Evolutionary conservation across 306 rosid species (phyloP).

Genomic region (Rubus idaeus): DNA sequence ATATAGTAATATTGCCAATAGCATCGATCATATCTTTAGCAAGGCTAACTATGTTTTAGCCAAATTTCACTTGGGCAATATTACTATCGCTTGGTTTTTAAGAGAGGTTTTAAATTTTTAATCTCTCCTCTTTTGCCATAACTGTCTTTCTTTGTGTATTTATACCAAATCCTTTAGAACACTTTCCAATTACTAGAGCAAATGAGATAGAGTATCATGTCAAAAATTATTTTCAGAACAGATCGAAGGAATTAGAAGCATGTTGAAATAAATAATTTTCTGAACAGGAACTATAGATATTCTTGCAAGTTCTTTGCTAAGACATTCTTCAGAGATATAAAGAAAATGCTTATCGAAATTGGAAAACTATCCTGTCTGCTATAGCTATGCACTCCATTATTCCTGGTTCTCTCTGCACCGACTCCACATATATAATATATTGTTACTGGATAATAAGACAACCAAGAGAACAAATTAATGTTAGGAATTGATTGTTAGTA

Average conservation of each 20-base stretch:
- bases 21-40: no score
- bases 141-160: background rate
- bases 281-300: background rate
- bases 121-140: background rate
- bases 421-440: background rate
- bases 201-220: no score
- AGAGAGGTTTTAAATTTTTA: background rate
- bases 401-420: background rate
- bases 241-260: background rate
- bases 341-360: background rate
- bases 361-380: background rate
- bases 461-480: conserved; percentile 6
- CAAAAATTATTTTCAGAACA: background rate
- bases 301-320: background rate
- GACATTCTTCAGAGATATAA: background rate
- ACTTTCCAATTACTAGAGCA: background rate
- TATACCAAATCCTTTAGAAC: no score
- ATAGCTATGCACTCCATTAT: background rate
- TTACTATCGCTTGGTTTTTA: no score
- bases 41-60: no score
- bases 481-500: background rate
- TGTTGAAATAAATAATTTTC: background rate
- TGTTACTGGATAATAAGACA: conserved; percentile 9
- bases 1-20: no score
- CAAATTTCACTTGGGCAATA: no score